A percentile compares a stretch with the other conserved stretches of the same genome.
Evolutionary conservation across 1,139 yeast species (phyloP).

Genomic region (Hansenula sp.): DNA sequence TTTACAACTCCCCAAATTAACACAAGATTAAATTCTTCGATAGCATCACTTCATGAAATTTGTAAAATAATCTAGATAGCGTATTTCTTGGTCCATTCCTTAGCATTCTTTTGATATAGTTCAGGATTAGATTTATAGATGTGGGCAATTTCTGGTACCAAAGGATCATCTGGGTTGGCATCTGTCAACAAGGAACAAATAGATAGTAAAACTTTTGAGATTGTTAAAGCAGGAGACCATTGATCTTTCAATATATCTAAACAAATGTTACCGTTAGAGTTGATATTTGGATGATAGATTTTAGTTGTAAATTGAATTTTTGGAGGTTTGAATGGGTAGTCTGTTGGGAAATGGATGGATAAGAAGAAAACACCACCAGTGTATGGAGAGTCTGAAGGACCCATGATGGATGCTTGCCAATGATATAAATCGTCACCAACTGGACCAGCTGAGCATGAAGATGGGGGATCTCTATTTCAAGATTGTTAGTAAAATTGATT

Average conservation of each 20-base stretch:
- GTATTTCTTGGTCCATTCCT: conserved; percentile 98
- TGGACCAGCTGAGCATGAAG: conserved; percentile 99
- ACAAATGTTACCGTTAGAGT: conserved; percentile 84
- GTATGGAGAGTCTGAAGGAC: conserved; percentile 91
- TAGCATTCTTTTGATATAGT: conserved; percentile 95
- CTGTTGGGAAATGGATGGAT: conserved; percentile 91
- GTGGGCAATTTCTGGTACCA: conserved; percentile 98
- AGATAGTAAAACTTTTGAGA: conserved; percentile 83
- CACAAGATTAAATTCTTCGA: not conserved
- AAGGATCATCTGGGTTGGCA: conserved; percentile 98
- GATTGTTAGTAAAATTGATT: conserved; percentile 29
- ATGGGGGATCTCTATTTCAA: conserved; percentile 84
- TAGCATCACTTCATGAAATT: not conserved
- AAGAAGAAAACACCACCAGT: conserved; percentile 92
- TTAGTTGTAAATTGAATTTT: conserved; percentile 87
- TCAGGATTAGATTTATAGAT: conserved; percentile 92
- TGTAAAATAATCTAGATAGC: conserved; percentile 56
- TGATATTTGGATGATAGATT: conserved; percentile 89
- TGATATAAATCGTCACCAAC: conserved; percentile 94
- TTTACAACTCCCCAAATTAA: conserved; percentile 1
- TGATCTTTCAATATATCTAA: conserved; percentile 82
- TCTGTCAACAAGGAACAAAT: conserved; percentile 91
- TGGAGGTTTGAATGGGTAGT: conserved; percentile 93
- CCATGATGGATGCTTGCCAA: conserved; percentile 98
- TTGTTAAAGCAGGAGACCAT: conserved; percentile 90